These are phyloP conservation scores for Ulota crispa DNA, from an alignment of 225 moss, liverwort and hornwort species.

Conservation along the genomic window DNA sequence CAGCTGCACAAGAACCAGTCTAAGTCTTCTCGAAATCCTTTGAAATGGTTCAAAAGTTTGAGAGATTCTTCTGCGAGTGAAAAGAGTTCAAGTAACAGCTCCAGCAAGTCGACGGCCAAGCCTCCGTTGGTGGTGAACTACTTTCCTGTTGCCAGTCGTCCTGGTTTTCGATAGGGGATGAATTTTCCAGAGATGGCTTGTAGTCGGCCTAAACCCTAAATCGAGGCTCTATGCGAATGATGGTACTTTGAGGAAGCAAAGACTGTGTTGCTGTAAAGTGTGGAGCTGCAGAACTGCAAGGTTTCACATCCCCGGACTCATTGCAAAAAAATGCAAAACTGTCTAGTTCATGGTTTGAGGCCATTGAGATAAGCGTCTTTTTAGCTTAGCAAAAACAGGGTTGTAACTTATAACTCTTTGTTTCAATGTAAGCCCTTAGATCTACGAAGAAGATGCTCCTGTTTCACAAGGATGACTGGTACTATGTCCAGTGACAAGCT, in stretches of 20 bases:
- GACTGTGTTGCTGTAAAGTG: background rate
- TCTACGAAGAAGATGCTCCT: background rate
- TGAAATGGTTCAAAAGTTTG: constrained; percentile 25
- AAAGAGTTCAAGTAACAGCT: background rate
- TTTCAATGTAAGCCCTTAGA: background rate
- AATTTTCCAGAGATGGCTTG: background rate
- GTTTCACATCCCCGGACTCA: background rate
- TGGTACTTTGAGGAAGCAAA: background rate
- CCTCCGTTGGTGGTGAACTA: constrained; percentile 35
- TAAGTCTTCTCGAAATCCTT: constrained; percentile 19
- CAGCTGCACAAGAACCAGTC: constrained; percentile 19
- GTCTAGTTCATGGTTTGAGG: background rate
- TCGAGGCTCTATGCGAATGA: too few relatives aligned
- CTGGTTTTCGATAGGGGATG: background rate
- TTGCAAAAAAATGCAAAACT: too few relatives aligned
- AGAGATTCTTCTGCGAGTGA: background rate
- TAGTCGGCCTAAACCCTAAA: too few relatives aligned
- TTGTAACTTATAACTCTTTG: background rate
- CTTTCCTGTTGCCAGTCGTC: constrained; percentile 31
- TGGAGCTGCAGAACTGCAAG: background rate
- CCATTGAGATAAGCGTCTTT: background rate
- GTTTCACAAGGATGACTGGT: background rate
- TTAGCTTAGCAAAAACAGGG: background rate
- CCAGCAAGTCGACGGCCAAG: background rate
- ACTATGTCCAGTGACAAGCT: background rate